Percentiles rank a stretch among this genome's conserved stretches.
Conservation (phyloP, 352 stramenopile species). For the Stramenopiles sp. region DNA sequence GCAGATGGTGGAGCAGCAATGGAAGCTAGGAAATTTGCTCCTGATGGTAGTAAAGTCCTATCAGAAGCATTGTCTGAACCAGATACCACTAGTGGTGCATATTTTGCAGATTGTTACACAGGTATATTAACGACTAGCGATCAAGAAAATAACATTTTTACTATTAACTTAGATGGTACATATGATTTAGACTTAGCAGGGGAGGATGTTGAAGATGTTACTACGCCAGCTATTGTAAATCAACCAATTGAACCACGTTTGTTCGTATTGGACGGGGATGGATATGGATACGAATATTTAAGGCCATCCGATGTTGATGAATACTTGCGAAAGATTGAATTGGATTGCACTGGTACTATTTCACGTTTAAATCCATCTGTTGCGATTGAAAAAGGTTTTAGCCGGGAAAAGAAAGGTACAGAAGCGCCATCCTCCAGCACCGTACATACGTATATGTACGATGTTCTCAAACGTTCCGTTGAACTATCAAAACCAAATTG, state of each 20-base stretch:
- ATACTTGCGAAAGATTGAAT: too few relatives aligned
- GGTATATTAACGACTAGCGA: slow-evolving; percentile 37
- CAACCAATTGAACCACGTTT: slow-evolving; percentile 44
- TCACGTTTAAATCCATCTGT: too few relatives aligned
- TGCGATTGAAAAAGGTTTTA: too few relatives aligned
- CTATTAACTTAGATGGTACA: slow-evolving; percentile 25
- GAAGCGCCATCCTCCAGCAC: too few relatives aligned
- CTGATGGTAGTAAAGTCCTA: not conserved
- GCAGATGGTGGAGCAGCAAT: not conserved
- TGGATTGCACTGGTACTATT: too few relatives aligned
- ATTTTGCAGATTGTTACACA: slow-evolving; percentile 40
- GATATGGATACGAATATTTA: slow-evolving; percentile 37
- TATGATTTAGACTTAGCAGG: slow-evolving; percentile 25
- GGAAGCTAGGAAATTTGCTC: not conserved
- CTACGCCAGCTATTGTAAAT: slow-evolving; percentile 38
- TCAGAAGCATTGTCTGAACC: slow-evolving; percentile 26
- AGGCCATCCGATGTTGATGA: too few relatives aligned
- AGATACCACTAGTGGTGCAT: slow-evolving; percentile 38
- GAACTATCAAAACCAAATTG: too few relatives aligned
- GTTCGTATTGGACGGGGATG: slow-evolving; percentile 45
- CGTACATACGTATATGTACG: too few relatives aligned
- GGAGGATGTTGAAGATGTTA: slow-evolving; percentile 32
- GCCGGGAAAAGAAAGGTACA: too few relatives aligned
- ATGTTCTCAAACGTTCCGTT: too few relatives aligned
- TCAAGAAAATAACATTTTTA: slow-evolving; percentile 42